Percentiles rank a stretch among this genome's conserved stretches.
These are phyloP conservation scores for Chaetothyriales sp. DNA, from an alignment of 2,329 filamentous ascomycete species.

Conservation along the genomic window DNA sequence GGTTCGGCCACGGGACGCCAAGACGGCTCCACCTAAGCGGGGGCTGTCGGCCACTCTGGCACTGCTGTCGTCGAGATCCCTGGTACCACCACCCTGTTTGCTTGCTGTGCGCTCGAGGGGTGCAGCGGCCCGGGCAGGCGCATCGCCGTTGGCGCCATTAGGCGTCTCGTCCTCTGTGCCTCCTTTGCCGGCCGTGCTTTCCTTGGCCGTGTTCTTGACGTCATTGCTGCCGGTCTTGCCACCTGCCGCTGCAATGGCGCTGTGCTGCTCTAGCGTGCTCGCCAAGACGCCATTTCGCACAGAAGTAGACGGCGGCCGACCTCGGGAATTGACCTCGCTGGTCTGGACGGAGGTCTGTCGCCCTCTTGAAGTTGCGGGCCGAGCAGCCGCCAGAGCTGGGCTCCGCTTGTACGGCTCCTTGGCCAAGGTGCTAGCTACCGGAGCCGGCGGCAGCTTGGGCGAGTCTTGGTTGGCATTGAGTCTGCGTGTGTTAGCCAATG, in stretches of 20 bases:
- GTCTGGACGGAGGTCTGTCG: slow-evolving; percentile 61
- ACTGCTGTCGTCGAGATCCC: slow-evolving; percentile 1
- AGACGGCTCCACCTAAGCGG: neutral
- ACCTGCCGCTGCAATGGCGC: slow-evolving; percentile 13
- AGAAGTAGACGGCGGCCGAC: slow-evolving; percentile 39
- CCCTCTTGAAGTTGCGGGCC: slow-evolving; percentile 55
- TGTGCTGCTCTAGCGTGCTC: slow-evolving; percentile 19
- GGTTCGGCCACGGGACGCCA: slow-evolving; percentile 20
- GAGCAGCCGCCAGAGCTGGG: slow-evolving; percentile 46
- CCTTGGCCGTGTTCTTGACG: slow-evolving; percentile 40
- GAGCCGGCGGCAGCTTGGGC: slow-evolving; percentile 61
- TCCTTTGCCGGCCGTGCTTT: slow-evolving; percentile 25
- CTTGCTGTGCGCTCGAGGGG: slow-evolving; percentile 12
- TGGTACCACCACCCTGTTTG: slow-evolving; percentile 26
- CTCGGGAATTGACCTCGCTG: neutral
- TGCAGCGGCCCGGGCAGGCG: slow-evolving; percentile 21
- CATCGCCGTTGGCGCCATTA: slow-evolving; percentile 14
- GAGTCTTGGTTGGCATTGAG: slow-evolving; percentile 41
- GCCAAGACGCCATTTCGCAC: slow-evolving; percentile 43
- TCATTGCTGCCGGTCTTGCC: slow-evolving; percentile 31
- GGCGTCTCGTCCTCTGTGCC: slow-evolving; percentile 35
- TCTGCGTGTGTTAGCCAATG: slow-evolving; percentile 1
- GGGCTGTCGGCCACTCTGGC: neutral
- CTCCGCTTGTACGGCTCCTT: slow-evolving; percentile 46
- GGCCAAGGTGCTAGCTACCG: slow-evolving; percentile 52